phyloP scores from a whole-genome alignment of 2,329 filamentous ascomycete genomes.

The Paracoccidioides brasiliensis region DNA sequence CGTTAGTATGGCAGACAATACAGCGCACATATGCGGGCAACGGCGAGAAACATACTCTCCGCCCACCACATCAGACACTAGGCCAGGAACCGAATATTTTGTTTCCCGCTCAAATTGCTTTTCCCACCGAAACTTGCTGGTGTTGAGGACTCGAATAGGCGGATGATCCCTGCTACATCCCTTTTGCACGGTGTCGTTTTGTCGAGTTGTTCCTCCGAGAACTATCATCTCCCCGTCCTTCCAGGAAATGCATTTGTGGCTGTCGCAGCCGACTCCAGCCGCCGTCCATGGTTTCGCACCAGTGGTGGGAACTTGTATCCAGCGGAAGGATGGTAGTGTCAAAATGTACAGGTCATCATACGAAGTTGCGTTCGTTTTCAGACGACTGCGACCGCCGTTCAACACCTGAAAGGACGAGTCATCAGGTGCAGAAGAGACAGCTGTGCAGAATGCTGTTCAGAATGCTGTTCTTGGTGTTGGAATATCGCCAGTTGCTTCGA shows the following conservation, averaged over 20 bases:
- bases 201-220: not conserved
- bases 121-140: not conserved
- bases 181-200: not conserved
- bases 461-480: not conserved
- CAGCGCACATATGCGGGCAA: not conserved
- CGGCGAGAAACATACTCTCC: constrained; percentile 1
- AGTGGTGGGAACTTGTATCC: not conserved
- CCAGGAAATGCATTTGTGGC: constrained; percentile 1
- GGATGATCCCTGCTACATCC: not conserved
- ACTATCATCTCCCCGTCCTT: constrained; percentile 4
- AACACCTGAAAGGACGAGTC: constrained; percentile 2
- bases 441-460: constrained; percentile 3
- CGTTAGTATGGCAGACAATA: not conserved
- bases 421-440: constrained; percentile 1
- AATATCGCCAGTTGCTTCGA: constrained; percentile 2
- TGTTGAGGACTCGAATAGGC: constrained; percentile 2
- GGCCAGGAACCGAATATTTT: not conserved
- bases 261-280: not conserved
- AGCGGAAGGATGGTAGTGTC: constrained; percentile 2
- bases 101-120: constrained; percentile 1
- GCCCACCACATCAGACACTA: constrained; percentile 2
- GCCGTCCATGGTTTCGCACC: not conserved
- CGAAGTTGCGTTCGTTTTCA: not conserved
- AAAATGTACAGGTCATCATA: constrained; percentile 1
- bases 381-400: constrained; percentile 2